Evolutionary conservation across 1,139 yeast species (phyloP).

Genomic region (Saccharomyces hybrid): DNA sequence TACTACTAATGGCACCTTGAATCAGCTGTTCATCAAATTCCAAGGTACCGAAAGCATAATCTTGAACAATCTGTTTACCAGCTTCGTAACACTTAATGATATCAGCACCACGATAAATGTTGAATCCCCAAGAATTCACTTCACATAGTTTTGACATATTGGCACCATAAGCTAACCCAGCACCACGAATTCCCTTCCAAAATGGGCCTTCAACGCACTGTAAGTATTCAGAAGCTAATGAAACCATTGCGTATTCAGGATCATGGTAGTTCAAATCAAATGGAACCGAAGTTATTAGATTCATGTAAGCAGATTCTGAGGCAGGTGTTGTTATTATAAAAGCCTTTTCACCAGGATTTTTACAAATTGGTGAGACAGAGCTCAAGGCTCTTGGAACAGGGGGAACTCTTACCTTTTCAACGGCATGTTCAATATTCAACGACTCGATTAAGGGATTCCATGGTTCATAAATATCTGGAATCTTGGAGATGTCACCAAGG

Average conservation of each 20-base stretch:
- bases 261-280: constrained; percentile 46
- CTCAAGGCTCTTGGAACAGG: constrained; percentile 48
- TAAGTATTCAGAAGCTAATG: constrained; percentile 68
- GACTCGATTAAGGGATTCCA: constrained; percentile 47
- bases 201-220: constrained; percentile 94
- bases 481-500: constrained; percentile 53
- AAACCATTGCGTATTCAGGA: constrained; percentile 62
- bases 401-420: constrained; percentile 15
- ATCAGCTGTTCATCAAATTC: constrained; percentile 52
- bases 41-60: constrained; percentile 46
- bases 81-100: constrained; percentile 61
- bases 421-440: constrained; percentile 8
- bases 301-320: constrained; percentile 75
- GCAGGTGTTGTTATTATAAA: constrained; percentile 70
- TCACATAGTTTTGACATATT: constrained; percentile 53
- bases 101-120: constrained; percentile 79
- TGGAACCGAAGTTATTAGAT: constrained; percentile 56
- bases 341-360: constrained; percentile 47
- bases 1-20: constrained; percentile 66
- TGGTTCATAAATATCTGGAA: constrained; percentile 30
- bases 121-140: constrained; percentile 57
- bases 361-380: constrained; percentile 53
- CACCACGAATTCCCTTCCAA: constrained; percentile 94
- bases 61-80: constrained; percentile 60
- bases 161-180: constrained; percentile 92